Evolutionary conservation across 164 flowering plant genomes (phyloP).

Genomic region (Magnolia sinica): DNA sequence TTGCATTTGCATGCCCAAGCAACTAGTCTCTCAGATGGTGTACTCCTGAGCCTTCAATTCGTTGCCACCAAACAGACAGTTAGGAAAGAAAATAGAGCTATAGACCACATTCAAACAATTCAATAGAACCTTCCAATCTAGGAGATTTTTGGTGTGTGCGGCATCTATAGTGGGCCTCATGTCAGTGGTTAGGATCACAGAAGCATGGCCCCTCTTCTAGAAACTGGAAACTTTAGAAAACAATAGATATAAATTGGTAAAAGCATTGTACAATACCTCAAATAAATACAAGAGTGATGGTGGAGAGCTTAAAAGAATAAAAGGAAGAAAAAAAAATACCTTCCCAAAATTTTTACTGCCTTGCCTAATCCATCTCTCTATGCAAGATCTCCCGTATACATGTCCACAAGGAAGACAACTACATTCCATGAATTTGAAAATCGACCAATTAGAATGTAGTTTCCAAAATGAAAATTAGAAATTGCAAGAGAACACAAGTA

Average conservation of each 20-base stretch:
- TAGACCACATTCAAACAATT: too few species aligned
- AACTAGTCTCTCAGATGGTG: too few species aligned
- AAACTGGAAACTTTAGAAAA: not conserved
- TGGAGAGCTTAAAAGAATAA: not conserved
- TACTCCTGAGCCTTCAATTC: too few species aligned
- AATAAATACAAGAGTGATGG: too few species aligned
- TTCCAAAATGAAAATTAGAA: not conserved
- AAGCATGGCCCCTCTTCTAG: not conserved
- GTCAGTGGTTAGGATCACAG: not conserved
- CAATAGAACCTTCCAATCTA: too few species aligned
- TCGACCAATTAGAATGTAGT: not conserved
- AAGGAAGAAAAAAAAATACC: constrained; percentile 34
- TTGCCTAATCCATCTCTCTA: constrained; percentile 60
- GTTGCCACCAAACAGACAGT: too few species aligned
- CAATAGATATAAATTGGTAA: too few species aligned
- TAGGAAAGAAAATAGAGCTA: too few species aligned
- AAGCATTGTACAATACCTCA: too few species aligned
- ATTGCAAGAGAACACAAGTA: not conserved
- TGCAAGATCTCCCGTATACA: constrained; percentile 78
- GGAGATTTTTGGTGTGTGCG: not conserved
- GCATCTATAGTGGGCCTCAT: not conserved
- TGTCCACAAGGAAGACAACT: constrained; percentile 96
- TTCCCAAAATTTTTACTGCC: constrained; percentile 24
- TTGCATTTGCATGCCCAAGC: too few species aligned
- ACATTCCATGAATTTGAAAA: constrained; percentile 19